Percentiles rank a stretch among this genome's conserved stretches.
Conservation (phyloP, 768 basidiomycete species). For the Suillus alpinus region DNA sequence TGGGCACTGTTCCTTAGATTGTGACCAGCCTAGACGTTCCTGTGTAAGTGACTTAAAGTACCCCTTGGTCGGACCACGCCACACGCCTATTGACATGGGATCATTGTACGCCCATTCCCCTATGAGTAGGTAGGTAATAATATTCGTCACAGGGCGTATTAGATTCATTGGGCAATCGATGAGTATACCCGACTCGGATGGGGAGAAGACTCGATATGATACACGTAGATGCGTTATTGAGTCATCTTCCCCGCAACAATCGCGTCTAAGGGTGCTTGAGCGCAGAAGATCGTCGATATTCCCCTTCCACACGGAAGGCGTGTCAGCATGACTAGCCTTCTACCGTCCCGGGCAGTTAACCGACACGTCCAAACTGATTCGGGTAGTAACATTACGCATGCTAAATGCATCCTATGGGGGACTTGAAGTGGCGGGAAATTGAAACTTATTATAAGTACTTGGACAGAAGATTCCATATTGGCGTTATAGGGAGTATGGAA, state of each 20-base stretch:
- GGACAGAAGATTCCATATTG: slow-evolving; percentile 1
- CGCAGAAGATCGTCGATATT: not conserved
- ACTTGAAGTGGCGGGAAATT: not conserved
- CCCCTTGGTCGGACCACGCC: not conserved
- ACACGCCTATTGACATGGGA: not conserved
- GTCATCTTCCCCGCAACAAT: not conserved
- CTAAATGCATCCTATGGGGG: not conserved
- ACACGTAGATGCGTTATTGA: not conserved
- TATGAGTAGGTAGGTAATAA: not conserved
- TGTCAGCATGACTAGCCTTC: not conserved
- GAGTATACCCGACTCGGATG: not conserved
- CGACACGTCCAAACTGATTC: not conserved
- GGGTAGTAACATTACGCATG: not conserved
- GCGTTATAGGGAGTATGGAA: not conserved
- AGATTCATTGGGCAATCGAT: not conserved
- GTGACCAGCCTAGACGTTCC: not conserved
- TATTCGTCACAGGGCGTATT: not conserved
- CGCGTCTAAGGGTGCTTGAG: not conserved
- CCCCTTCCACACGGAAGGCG: not conserved
- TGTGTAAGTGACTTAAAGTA: not conserved
- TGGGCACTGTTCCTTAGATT: not conserved
- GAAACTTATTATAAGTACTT: not conserved
- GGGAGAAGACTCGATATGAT: not conserved
- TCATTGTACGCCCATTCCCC: not conserved
- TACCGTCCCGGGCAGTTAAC: not conserved